Evolutionary conservation across 2,329 filamentous ascomycete species (phyloP).

Genomic region (Nigrospora sphaerica): DNA sequence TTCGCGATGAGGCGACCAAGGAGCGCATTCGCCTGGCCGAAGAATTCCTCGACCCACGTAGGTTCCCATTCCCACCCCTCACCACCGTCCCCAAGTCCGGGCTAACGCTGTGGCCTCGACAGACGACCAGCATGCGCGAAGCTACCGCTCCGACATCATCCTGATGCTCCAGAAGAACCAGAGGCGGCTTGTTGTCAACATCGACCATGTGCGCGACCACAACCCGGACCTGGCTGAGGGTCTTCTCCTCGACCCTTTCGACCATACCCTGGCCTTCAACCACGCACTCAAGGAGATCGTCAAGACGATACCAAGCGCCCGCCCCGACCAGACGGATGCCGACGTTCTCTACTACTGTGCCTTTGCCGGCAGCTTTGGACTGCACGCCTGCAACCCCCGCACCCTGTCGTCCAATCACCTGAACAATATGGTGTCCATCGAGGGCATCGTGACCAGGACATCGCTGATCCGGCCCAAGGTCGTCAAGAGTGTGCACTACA

Average conservation of each 20-base stretch:
- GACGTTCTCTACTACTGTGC: slow-evolving; percentile 93
- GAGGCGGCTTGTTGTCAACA: slow-evolving; percentile 61
- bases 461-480: slow-evolving; percentile 94
- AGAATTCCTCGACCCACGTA: slow-evolving; percentile 92
- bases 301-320: slow-evolving; percentile 67
- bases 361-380: slow-evolving; percentile 92
- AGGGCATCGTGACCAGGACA: slow-evolving; percentile 95
- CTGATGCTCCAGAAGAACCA: slow-evolving; percentile 64
- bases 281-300: slow-evolving; percentile 84
- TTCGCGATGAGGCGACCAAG: slow-evolving; percentile 77
- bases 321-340: slow-evolving; percentile 66
- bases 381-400: slow-evolving; percentile 89
- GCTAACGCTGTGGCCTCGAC: neutral
- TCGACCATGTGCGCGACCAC: slow-evolving; percentile 88
- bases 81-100: no score
- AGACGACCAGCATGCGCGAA: slow-evolving; percentile 52
- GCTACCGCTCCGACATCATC: slow-evolving; percentile 86
- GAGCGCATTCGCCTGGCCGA: slow-evolving; percentile 81
- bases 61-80: slow-evolving; percentile 19
- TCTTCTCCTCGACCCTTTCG: slow-evolving; percentile 79
- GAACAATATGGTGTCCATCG: slow-evolving; percentile 94
- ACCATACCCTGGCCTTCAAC: slow-evolving; percentile 83
- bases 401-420: slow-evolving; percentile 84
- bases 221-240: slow-evolving; percentile 72
- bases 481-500: slow-evolving; percentile 97